These are phyloP conservation scores for Penicillium antarcticum DNA, from an alignment of 495 filamentous ascomycete genomes.

Conservation along the genomic window DNA sequence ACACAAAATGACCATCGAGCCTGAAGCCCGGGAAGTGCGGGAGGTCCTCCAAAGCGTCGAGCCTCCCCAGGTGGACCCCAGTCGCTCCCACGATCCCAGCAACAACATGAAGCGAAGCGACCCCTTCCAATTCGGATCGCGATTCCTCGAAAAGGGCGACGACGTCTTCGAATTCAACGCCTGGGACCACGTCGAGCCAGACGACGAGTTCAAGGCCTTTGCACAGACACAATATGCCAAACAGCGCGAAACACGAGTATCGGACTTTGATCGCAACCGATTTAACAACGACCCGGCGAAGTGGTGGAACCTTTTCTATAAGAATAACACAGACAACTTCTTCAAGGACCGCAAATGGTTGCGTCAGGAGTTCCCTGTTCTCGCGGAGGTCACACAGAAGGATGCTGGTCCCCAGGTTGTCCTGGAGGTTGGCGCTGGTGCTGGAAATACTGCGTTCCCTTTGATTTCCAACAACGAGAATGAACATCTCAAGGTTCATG, in stretches of 20 bases:
- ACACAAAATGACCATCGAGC: slow-evolving; percentile 20
- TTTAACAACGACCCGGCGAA: slow-evolving; percentile 88
- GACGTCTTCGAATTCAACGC: slow-evolving; percentile 95
- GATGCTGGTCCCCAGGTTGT: slow-evolving; percentile 60
- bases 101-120: slow-evolving; percentile 74
- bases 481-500: slow-evolving; percentile 71
- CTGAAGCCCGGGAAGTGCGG: slow-evolving; percentile 18
- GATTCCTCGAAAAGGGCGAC: slow-evolving; percentile 74
- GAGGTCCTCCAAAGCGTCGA: slow-evolving; percentile 43
- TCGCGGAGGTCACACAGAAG: slow-evolving; percentile 63
- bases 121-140: slow-evolving; percentile 93
- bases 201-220: slow-evolving; percentile 77
- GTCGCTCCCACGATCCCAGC: slow-evolving; percentile 50
- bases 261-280: slow-evolving; percentile 77
- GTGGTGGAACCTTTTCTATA: slow-evolving; percentile 97
- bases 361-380: slow-evolving; percentile 86
- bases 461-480: slow-evolving; percentile 80
- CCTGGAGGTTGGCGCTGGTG: slow-evolving; percentile 90
- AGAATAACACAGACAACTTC: slow-evolving; percentile 91
- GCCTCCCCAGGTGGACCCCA: slow-evolving; percentile 37
- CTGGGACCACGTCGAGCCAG: slow-evolving; percentile 93
- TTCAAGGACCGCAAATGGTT: slow-evolving; percentile 99
- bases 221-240: slow-evolving; percentile 74
- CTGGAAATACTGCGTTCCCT: slow-evolving; percentile 94
- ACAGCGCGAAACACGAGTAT: slow-evolving; percentile 79